A percentile compares a stretch with the other conserved stretches of the same genome.
Conservation (phyloP, 2,329 filamentous ascomycete species). For the Xylaria polymorpha region DNA sequence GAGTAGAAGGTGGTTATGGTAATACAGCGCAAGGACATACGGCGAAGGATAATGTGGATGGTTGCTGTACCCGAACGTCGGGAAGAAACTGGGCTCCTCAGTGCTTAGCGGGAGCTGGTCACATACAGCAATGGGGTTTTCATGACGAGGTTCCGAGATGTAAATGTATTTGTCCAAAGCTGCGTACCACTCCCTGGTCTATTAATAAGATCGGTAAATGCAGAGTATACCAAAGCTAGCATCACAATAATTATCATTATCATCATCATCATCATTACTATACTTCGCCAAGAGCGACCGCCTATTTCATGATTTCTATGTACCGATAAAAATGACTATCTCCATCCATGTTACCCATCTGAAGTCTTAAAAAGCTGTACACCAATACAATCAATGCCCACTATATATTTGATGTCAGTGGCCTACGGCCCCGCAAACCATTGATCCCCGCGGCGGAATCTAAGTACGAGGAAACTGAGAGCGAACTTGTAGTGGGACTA, state of each 20-base stretch:
- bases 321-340: background rate
- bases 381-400: background rate
- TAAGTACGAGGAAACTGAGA: background rate
- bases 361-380: background rate
- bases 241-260: conserved; percentile 12
- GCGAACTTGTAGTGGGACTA: conserved; percentile 9
- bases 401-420: background rate
- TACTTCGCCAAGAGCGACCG: too few species aligned
- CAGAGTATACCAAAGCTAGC: conserved; percentile 15
- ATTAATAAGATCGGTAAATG: conserved; percentile 15
- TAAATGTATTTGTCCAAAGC: conserved; percentile 25
- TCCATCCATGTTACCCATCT: background rate
- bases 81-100: conserved; percentile 21
- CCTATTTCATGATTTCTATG: background rate
- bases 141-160: conserved; percentile 11
- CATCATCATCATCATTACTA: background rate
- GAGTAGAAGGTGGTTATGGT: conserved; percentile 26
- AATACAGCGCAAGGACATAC: conserved; percentile 25
- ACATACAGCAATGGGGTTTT: conserved; percentile 5
- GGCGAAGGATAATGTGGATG: conserved; percentile 14
- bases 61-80: conserved; percentile 21
- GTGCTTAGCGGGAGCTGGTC: conserved; percentile 17
- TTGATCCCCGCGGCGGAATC: background rate
- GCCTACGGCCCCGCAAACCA: background rate
- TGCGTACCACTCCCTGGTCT: conserved; percentile 26